A percentile compares a stretch with the other conserved stretches of the same genome.
Conservation (phyloP, 371 early-diverging fungal genomes). For the Mycotypha africana region DNA sequence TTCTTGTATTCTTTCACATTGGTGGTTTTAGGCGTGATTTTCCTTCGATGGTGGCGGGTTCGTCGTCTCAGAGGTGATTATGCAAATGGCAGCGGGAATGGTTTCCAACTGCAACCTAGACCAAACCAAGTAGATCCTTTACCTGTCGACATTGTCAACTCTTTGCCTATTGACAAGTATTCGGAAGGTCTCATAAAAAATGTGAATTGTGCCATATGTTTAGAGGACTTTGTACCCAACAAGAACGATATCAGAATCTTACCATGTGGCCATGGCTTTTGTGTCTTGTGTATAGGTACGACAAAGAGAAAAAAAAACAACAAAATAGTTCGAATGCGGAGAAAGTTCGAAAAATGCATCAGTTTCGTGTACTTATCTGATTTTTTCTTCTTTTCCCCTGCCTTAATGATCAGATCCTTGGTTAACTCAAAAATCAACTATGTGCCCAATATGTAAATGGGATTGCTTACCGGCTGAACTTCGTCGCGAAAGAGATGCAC, state of each 20-base stretch:
- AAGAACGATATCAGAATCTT: conserved; percentile 21
- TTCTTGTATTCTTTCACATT: too few relatives aligned
- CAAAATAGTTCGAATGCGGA: too few relatives aligned
- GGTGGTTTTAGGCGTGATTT: conserved; percentile 28
- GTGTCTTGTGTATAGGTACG: conserved; percentile 30
- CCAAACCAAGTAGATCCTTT: conserved; percentile 22
- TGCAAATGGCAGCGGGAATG: conserved; percentile 1
- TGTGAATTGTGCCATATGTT: conserved; percentile 25
- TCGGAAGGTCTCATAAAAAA: conserved; percentile 15
- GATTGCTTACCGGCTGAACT: conserved; percentile 28
- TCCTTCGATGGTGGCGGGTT: conserved; percentile 40
- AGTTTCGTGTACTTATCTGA: too few relatives aligned
- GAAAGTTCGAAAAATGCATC: too few relatives aligned
- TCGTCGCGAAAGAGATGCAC: conserved; percentile 17
- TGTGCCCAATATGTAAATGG: conserved; percentile 36
- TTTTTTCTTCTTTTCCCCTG: too few relatives aligned
- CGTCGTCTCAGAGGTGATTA: conserved; percentile 19
- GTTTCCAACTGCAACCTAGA: conserved; percentile 18
- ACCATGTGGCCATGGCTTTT: conserved; percentile 32
- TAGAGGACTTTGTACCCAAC: conserved; percentile 22
- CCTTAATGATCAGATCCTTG: conserved; percentile 35
- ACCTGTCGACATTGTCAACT: conserved; percentile 32
- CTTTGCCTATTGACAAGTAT: conserved; percentile 17
- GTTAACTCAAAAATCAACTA: conserved; percentile 28
- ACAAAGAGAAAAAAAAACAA: too few relatives aligned